Base-by-base conservation (phyloP, 2,329 filamentous ascomycete species). In the Colletotrichum godetiae region DNA sequence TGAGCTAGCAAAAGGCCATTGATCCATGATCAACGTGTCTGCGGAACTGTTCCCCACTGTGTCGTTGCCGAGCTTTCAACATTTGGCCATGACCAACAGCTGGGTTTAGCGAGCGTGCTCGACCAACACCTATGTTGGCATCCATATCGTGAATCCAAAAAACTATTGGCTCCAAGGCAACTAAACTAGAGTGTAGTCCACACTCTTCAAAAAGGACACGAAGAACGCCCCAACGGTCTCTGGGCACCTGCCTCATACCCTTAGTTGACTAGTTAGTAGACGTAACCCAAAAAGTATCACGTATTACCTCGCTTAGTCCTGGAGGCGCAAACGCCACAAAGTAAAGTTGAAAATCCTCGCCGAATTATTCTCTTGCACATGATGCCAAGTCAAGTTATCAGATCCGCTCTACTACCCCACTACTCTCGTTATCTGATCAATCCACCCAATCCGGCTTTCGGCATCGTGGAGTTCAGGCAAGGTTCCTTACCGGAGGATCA, bases 401-500 rank as follows among this genome's bases (percentile, higher is more conserved):
- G 63, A 73, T 65, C 60, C 46, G 60, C 35, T 57, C 35, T 49
- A 31, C 46, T 29, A 27, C 42, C 42, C 56, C 67, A 37, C 31
- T 24, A 29, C n/a, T 5, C 60, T 56, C 62, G 22, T 63, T 74
- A 72, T 74, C 72, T 72, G 68, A 74, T 74, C 57, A n/a, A 33
- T 63, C 37, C 22, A 22, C 5, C 24, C 49, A 64, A 73, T 37
- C n/a, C 53, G 53, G 59, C 37, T 22, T 31, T 55, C 59, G 53
- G 60, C 33, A 29, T 52, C 56, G 56, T 52, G 24, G 22, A 12
- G 22, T 37, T 27, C 24, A 59, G 27, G n/a, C 22, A 24, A 35
- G 29, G 29, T 22, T 35, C 60, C 60, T 22, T 65, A 33, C 67
- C 67, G 67, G 70, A 73, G 55, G 46, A 57, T 24, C 29, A 35